phyloP scores from a whole-genome alignment of 768 basidiomycete genomes.

The Naganishia friedmannii region DNA sequence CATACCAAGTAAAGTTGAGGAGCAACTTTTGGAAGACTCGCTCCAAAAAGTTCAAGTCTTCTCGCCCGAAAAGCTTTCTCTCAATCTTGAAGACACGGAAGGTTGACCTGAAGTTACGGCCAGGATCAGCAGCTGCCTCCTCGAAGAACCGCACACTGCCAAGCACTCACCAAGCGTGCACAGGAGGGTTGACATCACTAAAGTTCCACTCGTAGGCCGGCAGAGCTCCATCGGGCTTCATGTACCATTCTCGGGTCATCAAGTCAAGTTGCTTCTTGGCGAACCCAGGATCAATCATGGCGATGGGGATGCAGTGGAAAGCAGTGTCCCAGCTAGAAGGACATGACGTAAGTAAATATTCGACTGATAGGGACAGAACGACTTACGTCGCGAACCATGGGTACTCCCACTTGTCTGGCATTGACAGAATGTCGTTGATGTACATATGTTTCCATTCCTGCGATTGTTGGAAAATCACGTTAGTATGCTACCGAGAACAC shows the following conservation, averaged over 20 bases:
- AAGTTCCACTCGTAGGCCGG: constrained; percentile 99
- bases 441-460: constrained; percentile 93
- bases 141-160: constrained; percentile 33
- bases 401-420: constrained; percentile 99
- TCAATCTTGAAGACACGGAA: constrained; percentile 99
- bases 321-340: constrained; percentile 74
- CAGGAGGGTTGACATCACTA: constrained; percentile 95
- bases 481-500: not conserved
- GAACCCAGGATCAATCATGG: constrained; percentile 88
- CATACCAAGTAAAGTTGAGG: constrained; percentile 87
- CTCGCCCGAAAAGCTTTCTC: constrained; percentile 84
- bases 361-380: not conserved
- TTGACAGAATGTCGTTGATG: constrained; percentile 90
- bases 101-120: constrained; percentile 53
- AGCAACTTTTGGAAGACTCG: constrained; percentile 96
- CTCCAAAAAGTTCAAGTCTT: constrained; percentile 89
- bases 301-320: constrained; percentile 98
- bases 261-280: constrained; percentile 97
- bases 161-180: constrained; percentile 77
- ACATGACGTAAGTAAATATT: not conserved
- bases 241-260: constrained; percentile 96
- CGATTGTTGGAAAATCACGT: too few relatives aligned
- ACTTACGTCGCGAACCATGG: constrained; percentile 86
- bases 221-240: constrained; percentile 94
- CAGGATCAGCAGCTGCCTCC: not conserved